Conservation (phyloP, 768 basidiomycete species). For the Tricholoma furcatifolium region DNA sequence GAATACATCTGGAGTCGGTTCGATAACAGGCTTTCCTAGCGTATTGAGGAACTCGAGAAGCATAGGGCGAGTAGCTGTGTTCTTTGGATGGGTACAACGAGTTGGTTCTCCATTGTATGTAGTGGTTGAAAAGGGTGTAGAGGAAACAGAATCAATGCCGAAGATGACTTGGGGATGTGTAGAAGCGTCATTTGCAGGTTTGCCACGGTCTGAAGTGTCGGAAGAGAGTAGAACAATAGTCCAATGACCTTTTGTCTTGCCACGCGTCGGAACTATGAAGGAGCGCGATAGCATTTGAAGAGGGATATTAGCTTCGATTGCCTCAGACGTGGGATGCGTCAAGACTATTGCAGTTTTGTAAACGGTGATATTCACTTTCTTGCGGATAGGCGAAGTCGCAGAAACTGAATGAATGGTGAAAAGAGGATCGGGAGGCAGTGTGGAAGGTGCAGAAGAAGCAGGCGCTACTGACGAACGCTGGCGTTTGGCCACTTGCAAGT, state of each 20-base stretch:
- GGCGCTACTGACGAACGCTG: slow-evolving; percentile 25
- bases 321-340: slow-evolving; percentile 46
- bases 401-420: slow-evolving; percentile 68
- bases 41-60: slow-evolving; percentile 53
- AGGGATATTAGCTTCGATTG: slow-evolving; percentile 49
- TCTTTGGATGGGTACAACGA: slow-evolving; percentile 41
- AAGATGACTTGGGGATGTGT: slow-evolving; percentile 62
- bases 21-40: slow-evolving; percentile 41
- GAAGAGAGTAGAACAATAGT: slow-evolving; percentile 62
- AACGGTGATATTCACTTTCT: slow-evolving; percentile 69
- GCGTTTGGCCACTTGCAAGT: slow-evolving; percentile 31
- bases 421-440: slow-evolving; percentile 39
- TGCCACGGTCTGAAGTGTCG: slow-evolving; percentile 49
- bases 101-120: slow-evolving; percentile 28
- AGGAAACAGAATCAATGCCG: slow-evolving; percentile 59
- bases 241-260: slow-evolving; percentile 72
- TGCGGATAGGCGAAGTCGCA: slow-evolving; percentile 70
- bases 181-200: slow-evolving; percentile 29
- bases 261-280: slow-evolving; percentile 74
- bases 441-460: slow-evolving; percentile 12
- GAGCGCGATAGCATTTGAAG: slow-evolving; percentile 52
- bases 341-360: slow-evolving; percentile 51
- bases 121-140: slow-evolving; percentile 45
- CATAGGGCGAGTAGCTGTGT: slow-evolving; percentile 46
- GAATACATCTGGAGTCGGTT: slow-evolving; percentile 53